A percentile compares a stretch with the other conserved stretches of the same genome.
These are phyloP conservation scores for Xerocomus brunneocitrinus DNA, from an alignment of 768 basidiomycete species.

Conservation along the genomic window DNA sequence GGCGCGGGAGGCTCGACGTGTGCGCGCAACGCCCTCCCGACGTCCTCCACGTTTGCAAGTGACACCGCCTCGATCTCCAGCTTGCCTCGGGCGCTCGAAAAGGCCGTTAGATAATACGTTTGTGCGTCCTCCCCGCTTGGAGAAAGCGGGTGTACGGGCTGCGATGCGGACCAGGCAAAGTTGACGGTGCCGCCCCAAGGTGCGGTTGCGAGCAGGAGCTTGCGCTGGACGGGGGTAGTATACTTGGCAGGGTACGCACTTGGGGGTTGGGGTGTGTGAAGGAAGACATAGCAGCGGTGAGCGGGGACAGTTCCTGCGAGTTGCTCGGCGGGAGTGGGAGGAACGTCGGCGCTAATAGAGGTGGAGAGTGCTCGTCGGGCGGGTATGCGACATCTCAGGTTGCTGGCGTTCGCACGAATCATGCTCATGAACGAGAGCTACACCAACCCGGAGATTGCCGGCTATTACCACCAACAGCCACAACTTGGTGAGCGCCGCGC, in stretches of 20 bases:
- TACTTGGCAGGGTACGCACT: conserved; percentile 43
- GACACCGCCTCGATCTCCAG: conserved; percentile 48
- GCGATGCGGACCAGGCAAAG: conserved; percentile 47
- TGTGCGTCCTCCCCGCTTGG: conserved; percentile 9
- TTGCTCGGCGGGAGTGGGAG: conserved; percentile 19
- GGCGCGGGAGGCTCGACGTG: conserved; percentile 31
- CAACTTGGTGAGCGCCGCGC: too few relatives aligned
- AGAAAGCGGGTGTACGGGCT: conserved; percentile 11
- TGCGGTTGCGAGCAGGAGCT: conserved; percentile 40
- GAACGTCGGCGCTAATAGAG: background rate
- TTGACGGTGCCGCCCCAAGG: conserved; percentile 57
- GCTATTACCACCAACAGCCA: background rate
- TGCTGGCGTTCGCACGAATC: background rate
- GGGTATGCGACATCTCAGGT: background rate
- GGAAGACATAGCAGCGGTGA: conserved; percentile 52
- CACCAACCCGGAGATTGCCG: background rate
- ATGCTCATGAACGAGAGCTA: background rate
- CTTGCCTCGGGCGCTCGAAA: conserved; percentile 43
- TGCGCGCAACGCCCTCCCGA: conserved; percentile 31
- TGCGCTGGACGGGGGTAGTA: conserved; percentile 47
- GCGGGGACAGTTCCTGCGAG: conserved; percentile 47
- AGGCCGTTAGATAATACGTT: conserved; percentile 45
- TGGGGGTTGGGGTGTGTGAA: conserved; percentile 49
- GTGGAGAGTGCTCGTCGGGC: conserved; percentile 7
- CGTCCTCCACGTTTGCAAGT: conserved; percentile 46